These are phyloP conservation scores for Suhomyces ambrosiae DNA, from an alignment of 1,139 yeast species.

Conservation along the genomic window DNA sequence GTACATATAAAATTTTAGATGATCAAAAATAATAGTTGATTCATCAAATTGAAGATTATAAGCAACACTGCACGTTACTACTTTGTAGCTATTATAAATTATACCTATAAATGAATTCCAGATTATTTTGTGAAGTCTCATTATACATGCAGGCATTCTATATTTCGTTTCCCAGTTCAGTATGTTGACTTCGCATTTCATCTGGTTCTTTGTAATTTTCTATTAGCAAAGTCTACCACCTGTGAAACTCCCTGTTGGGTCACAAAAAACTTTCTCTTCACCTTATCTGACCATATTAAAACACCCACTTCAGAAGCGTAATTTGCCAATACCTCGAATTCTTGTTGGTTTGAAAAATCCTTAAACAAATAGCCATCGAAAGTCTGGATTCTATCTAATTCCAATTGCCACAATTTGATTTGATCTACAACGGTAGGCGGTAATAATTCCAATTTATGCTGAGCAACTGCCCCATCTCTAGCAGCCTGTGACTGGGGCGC, in stretches of 20 bases:
- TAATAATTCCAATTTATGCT: constrained; percentile 60
- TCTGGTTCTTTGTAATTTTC: constrained; percentile 41
- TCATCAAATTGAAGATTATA: no score
- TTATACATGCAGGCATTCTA: no score
- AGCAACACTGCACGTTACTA: no score
- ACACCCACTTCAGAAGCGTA: constrained; percentile 94
- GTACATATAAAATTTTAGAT: no score
- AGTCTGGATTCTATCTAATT: constrained; percentile 86
- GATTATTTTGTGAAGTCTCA: no score
- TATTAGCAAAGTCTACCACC: constrained; percentile 81
- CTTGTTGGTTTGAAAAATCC: constrained; percentile 77
- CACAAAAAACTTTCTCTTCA: constrained; percentile 73
- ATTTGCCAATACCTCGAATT: constrained; percentile 68
- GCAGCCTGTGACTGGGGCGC: constrained; percentile 39
- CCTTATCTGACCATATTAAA: constrained; percentile 76
- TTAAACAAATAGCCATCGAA: constrained; percentile 87
- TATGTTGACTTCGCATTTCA: neutral
- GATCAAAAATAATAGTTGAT: no score
- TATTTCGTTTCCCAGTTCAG: no score
- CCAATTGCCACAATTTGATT: constrained; percentile 93
- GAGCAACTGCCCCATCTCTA: constrained; percentile 30
- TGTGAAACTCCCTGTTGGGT: constrained; percentile 87
- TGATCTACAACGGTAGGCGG: constrained; percentile 98
- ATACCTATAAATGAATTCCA: no score
- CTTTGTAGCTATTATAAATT: no score